Conservation (phyloP, 116 monocot species). For the Iris pallida region DNA sequence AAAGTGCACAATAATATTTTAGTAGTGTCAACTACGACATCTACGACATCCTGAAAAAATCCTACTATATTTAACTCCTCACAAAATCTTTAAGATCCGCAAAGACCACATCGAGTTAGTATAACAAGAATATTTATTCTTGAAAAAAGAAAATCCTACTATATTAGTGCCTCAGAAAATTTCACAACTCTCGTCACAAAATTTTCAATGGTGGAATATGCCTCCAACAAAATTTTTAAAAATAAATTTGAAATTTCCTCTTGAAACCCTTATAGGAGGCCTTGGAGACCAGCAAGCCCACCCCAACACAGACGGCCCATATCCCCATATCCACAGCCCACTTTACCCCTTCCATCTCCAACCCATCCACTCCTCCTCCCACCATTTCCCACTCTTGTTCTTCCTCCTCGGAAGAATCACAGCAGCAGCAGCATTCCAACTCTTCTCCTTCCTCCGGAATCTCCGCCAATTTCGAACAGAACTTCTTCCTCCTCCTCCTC, state of each 20-base stretch:
- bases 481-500: conserved; percentile 15
- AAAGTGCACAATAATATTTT: no score
- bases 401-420: conserved; percentile 11
- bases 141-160: no score
- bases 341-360: conserved; percentile 30
- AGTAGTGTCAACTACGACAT: no score
- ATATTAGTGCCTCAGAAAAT: no score
- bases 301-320: conserved; percentile 59
- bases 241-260: not conserved
- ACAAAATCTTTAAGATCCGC: no score
- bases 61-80: no score
- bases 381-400: conserved; percentile 11
- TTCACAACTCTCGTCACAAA: no score
- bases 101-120: no score
- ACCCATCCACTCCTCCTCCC: conserved; percentile 21
- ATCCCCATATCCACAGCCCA: conserved; percentile 74
- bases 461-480: conserved; percentile 46
- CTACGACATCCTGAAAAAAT: no score
- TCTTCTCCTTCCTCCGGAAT: conserved; percentile 53
- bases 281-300: conserved; percentile 55
- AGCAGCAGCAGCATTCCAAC: conserved; percentile 23
- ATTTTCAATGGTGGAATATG: no score
- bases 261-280: conserved; percentile 18
- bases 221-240: not conserved
- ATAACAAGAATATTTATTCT: no score